Evolutionary conservation across 2,329 filamentous ascomycete genomes (phyloP), one percentile per base, ranked within the genome.

Genomic region (Fusarium humuli): DNA sequence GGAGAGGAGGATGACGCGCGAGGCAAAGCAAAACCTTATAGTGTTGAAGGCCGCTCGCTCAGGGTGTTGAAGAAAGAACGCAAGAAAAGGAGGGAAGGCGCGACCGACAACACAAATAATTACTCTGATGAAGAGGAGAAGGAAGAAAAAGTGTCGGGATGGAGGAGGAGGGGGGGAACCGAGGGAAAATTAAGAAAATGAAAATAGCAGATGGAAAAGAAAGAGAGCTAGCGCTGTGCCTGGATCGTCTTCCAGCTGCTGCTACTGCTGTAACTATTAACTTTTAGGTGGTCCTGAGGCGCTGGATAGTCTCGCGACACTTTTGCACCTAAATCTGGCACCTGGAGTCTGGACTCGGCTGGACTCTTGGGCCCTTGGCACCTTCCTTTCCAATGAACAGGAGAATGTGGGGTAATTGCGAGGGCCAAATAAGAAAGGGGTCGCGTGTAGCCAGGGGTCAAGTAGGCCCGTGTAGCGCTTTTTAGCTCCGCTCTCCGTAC

Each of bases 381-480:
- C 63, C 55, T 61, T 48, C 42, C 34, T 49, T 61, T 53, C 63
- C 62, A 67, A 67, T 67, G 37, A 41, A 45, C 30, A 20, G 27
- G 30, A 65, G 30, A 71, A 71, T 70, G 68, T 70, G 68, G 68
- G 68, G 68, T 70, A 70, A 55, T 29, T 53, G n/a, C 32, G 34
- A 53, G 18, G 61, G 67, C 67, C 67, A 71, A 71, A 70, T 67
- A 67, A 70, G 68, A 70, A 70, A 70, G 68, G 68, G 68, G 68
- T 70, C 68, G 68, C 68, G 68, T 70, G 67, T 70, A 64, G 64
- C 65, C 62, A 71, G 67, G 68, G 67, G 67, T 54, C 34, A 40
- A 18, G n/a, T 30, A 41, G 29, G 54, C 48, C 56, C 32, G 58
- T 61, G 53, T 47, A 48, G 23, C 41, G 22, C 18, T 47, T 32